Conservation (phyloP, 2,329 filamentous ascomycete species). For the Exophiala dermatitidis region DNA sequence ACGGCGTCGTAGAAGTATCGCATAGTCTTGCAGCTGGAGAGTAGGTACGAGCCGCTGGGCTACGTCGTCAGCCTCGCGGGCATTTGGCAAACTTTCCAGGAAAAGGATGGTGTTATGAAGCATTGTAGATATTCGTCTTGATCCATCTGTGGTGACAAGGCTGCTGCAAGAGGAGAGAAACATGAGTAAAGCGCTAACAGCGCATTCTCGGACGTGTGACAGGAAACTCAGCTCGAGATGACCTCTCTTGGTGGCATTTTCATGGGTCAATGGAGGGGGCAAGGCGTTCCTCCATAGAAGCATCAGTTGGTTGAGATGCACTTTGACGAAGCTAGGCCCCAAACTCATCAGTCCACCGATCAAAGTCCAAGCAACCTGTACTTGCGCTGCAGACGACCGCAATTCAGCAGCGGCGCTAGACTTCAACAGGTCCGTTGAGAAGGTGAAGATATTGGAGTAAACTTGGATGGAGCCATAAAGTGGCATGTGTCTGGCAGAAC, state of each 20-base stretch:
- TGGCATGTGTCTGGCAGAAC: conserved; percentile 78
- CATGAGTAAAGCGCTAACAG: conserved; percentile 79
- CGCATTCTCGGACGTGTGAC: conserved; percentile 89
- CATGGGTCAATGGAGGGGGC: conserved; percentile 86
- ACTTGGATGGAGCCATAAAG: conserved; percentile 93
- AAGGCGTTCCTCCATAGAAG: conserved; percentile 96
- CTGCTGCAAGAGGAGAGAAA: conserved; percentile 92
- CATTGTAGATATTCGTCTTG: conserved; percentile 87
- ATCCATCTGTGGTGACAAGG: conserved; percentile 85
- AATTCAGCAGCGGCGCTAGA: conserved; percentile 86
- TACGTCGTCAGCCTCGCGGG: conserved; percentile 80
- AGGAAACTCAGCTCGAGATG: conserved; percentile 86
- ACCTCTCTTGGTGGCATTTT: conserved; percentile 77
- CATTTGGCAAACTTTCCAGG: conserved; percentile 71
- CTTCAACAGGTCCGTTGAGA: conserved; percentile 87
- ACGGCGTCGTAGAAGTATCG: conserved; percentile 84
- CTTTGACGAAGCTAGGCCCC: conserved; percentile 97
- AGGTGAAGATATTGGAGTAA: conserved; percentile 81
- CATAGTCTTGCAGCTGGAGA: conserved; percentile 80
- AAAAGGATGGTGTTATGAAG: conserved; percentile 90
- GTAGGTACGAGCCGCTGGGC: conserved; percentile 75
- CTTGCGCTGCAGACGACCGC: conserved; percentile 83
- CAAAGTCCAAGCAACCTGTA: conserved; percentile 95
- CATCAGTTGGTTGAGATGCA: conserved; percentile 87
- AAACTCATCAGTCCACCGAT: conserved; percentile 95